Evolutionary conservation across 768 basidiomycete genomes (phyloP), one percentile per base, ranked within the genome.

Genomic region (Pleurotus eryngii): DNA sequence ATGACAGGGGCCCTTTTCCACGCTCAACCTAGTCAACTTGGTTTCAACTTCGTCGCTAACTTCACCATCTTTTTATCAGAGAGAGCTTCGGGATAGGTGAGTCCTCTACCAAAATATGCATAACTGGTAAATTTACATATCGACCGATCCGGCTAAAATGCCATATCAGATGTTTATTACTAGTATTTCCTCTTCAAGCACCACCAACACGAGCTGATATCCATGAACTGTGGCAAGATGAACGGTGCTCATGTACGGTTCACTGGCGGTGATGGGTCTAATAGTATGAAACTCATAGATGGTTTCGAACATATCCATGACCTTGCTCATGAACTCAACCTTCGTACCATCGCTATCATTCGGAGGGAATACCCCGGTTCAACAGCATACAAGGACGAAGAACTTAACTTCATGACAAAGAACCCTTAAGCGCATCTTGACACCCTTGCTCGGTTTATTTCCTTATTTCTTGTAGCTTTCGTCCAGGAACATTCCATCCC

Each of bases 341-440:
- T 60, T 20, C 59, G 59, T 15, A 22, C 48, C 4, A 43, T 60
- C 18, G 37, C 49, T 17, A 46, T 60, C 18, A 56, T 57, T 37
- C 59, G 59, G 7, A 49, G 37, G 17, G 35, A 60, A 11, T 60
- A 57, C 35, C 63, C 58, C 42, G 74, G 73, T 4, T 70, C 75
- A 2, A 70, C 72, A 0, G 42, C 55, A 26, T 74, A 71, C 55
- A 67, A 65, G 15, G 67, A 73, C 42, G 63, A 53, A 5, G 75
- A 78, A 54, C 53, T 76, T 1, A 65, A 65, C 2, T 70, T 69
- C 27, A 59, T 74, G 11, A 56, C 54, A 2, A 59, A 65, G 9
- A 72, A 72, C 0, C 39, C 61, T 2, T 60, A 63, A 37, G 49
- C 43, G 3, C 71, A 70, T 43, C 57, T 73, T 7, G 71, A 75